A percentile compares a stretch with the other conserved stretches of the same genome.
Evolutionary conservation across 768 basidiomycete genomes (phyloP).

Genomic region (Terana coerulea): DNA sequence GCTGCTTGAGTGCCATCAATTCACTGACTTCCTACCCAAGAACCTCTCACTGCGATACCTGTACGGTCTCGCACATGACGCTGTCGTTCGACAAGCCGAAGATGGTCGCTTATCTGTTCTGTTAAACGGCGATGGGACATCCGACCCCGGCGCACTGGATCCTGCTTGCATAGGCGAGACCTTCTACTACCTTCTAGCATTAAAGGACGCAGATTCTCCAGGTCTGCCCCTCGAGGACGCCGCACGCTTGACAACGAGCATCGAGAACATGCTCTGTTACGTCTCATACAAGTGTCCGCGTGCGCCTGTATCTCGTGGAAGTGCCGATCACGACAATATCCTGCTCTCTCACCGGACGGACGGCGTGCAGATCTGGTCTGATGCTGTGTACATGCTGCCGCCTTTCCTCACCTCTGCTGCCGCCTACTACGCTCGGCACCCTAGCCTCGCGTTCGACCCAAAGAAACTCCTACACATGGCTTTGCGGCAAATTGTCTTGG

Average conservation of each 20-base stretch:
- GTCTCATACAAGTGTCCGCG: slow-evolving; percentile 15
- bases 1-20: slow-evolving; percentile 15
- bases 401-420: slow-evolving; percentile 19
- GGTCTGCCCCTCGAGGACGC: not conserved
- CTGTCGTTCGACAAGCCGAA: slow-evolving; percentile 14
- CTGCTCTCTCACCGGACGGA: slow-evolving; percentile 19
- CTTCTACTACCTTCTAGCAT: slow-evolving; percentile 11
- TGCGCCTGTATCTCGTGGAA: not conserved
- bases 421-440: not conserved
- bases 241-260: slow-evolving; percentile 3
- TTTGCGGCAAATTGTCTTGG: slow-evolving; percentile 16
- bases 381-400: slow-evolving; percentile 20
- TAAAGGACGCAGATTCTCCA: not conserved
- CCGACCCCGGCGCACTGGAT: slow-evolving; percentile 16
- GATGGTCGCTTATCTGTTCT: slow-evolving; percentile 15
- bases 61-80: slow-evolving; percentile 16
- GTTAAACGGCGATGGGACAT: slow-evolving; percentile 16
- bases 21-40: slow-evolving; percentile 1
- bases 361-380: slow-evolving; percentile 18
- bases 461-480: slow-evolving; percentile 4
- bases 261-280: slow-evolving; percentile 17
- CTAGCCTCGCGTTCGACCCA: not conserved
- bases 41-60: slow-evolving; percentile 12
- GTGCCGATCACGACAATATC: not conserved
- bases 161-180: slow-evolving; percentile 19